A percentile compares a stretch with the other conserved stretches of the same genome.
Evolutionary conservation across 768 basidiomycete genomes (phyloP).

Genomic region (Leccinum barrowsii): DNA sequence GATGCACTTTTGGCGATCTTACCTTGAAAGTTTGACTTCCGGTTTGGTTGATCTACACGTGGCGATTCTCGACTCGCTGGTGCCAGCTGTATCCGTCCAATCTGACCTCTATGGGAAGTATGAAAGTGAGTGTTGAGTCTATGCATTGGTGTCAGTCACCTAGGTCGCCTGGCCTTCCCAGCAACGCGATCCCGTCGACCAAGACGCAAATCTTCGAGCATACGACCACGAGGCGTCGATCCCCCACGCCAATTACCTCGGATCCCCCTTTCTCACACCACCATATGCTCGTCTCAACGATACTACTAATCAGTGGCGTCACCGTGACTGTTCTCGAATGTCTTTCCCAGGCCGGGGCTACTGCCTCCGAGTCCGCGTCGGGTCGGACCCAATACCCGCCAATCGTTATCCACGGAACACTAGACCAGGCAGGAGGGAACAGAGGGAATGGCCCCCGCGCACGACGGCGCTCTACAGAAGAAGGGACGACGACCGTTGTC

Average conservation of each 20-base stretch:
- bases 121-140: background rate
- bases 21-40: background rate
- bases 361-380: background rate
- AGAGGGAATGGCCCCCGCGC: too few relatives aligned
- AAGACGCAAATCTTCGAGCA: background rate
- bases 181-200: background rate
- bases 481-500: too few relatives aligned
- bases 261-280: background rate
- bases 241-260: background rate
- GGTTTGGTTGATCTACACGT: background rate
- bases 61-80: background rate
- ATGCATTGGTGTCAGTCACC: background rate
- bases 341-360: background rate
- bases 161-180: background rate
- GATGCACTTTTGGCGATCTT: background rate
- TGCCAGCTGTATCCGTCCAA: background rate
- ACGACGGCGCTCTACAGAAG: too few relatives aligned
- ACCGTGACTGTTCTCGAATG: background rate
- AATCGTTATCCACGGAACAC: background rate
- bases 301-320: background rate
- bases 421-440: too few relatives aligned
- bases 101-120: background rate
- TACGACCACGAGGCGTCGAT: background rate
- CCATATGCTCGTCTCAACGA: background rate
- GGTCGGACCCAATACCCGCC: background rate